Conservation (phyloP, 148 eudicot genomes). For the Dianthus caryophyllus region DNA sequence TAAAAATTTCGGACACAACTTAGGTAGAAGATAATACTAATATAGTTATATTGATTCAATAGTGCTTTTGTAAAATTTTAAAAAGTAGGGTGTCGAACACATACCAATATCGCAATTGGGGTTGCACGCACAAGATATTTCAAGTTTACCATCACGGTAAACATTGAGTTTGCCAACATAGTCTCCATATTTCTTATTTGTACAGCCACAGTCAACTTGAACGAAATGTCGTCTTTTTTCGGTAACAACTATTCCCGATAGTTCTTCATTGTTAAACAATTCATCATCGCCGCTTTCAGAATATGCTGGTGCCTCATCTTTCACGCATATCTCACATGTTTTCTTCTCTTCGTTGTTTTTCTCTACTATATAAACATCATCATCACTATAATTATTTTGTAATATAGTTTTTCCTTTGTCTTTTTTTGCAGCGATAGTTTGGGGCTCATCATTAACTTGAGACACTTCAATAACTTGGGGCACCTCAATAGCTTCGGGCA, state of each 20-base stretch:
- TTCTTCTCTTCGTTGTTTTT: background rate
- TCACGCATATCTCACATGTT: too few relatives aligned
- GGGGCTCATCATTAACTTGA: too few relatives aligned
- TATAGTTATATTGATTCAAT: background rate
- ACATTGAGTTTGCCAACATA: slow-evolving; percentile 15
- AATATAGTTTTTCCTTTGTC: background rate
- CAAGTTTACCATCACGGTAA: slow-evolving; percentile 19
- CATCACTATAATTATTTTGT: background rate
- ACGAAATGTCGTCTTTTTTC: background rate
- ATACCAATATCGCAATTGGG: slow-evolving; percentile 17
- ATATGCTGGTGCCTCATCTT: too few relatives aligned
- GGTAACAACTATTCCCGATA: slow-evolving; percentile 6
- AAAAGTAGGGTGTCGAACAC: background rate
- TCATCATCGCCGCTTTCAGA: background rate
- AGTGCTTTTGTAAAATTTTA: background rate
- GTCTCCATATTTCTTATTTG: slow-evolving; percentile 16
- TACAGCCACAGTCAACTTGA: slow-evolving; percentile 25
- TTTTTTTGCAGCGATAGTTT: too few relatives aligned
- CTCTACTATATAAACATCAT: too few relatives aligned
- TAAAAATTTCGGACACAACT: background rate
- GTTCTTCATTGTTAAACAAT: slow-evolving; percentile 17
- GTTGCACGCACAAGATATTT: slow-evolving; percentile 16
- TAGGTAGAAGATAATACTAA: background rate
- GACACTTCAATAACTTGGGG: too few relatives aligned
- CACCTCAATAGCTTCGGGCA: too few relatives aligned